Evolutionary conservation across 2,329 filamentous ascomycete genomes (phyloP).

Genomic region (Huntiella bhutanensis): DNA sequence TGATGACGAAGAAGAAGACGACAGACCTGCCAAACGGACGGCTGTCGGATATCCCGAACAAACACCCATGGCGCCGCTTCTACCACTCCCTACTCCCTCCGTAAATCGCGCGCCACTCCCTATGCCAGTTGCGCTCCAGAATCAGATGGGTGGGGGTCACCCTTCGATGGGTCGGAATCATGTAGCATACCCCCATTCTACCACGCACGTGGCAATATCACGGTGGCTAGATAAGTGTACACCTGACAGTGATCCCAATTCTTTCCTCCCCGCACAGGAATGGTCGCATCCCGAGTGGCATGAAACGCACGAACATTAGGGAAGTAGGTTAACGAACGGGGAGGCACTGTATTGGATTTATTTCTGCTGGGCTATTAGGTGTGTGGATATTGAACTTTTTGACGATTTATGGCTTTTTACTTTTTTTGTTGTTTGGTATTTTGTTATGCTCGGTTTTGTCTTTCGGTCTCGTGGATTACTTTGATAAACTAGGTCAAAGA

Average conservation of each 20-base stretch:
- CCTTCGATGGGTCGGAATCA: too few species aligned
- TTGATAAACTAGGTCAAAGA: background rate
- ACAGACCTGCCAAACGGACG: slow-evolving; percentile 30
- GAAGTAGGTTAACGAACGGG: background rate
- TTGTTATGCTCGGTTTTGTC: background rate
- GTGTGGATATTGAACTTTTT: background rate
- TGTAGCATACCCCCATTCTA: too few species aligned
- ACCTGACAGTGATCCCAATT: background rate
- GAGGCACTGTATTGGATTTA: background rate
- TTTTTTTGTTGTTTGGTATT: background rate
- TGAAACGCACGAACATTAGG: too few species aligned
- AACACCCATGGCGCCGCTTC: background rate
- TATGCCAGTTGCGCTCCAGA: too few species aligned
- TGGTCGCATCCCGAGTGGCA: too few species aligned
- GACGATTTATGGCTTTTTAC: background rate
- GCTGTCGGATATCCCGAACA: slow-evolving; percentile 7
- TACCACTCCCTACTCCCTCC: too few species aligned
- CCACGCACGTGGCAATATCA: background rate
- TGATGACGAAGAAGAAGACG: slow-evolving; percentile 32
- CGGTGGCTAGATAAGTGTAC: background rate
- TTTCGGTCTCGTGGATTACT: background rate
- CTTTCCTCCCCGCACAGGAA: too few species aligned
- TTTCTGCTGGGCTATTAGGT: background rate
- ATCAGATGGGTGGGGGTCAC: too few species aligned
- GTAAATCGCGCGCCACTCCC: too few species aligned